Conservation (phyloP, 441 rosid species). For the Hura crepitans region DNA sequence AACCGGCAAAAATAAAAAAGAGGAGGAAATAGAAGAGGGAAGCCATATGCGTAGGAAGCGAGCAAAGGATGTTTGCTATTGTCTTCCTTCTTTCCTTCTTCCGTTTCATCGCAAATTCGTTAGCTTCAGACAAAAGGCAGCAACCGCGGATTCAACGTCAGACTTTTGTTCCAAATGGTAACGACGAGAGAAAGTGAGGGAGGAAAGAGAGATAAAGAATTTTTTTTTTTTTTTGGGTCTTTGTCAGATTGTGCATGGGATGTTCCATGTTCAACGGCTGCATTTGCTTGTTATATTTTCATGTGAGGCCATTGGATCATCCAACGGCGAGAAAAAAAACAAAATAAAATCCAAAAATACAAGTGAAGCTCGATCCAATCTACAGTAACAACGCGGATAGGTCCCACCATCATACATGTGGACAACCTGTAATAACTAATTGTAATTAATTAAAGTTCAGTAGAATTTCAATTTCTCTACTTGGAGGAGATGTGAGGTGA, state of each 20-base stretch:
- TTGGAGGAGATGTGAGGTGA: neutral
- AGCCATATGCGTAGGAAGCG: conserved; percentile 8
- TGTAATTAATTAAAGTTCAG: neutral
- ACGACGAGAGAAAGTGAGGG: neutral
- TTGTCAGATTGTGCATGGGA: conserved; percentile 22
- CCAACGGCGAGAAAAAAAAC: neutral
- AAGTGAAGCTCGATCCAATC: neutral
- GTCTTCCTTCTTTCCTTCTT: neutral
- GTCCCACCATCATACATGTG: neutral
- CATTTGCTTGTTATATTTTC: neutral
- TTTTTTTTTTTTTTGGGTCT: too few species aligned
- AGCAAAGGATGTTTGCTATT: neutral
- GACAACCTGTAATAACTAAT: neutral
- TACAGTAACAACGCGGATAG: neutral
- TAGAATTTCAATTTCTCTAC: neutral
- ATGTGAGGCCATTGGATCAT: conserved; percentile 2
- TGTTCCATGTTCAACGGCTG: conserved; percentile 29
- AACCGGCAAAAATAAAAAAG: conserved; percentile 21
- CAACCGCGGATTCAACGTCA: neutral
- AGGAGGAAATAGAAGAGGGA: conserved; percentile 4
- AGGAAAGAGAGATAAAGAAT: neutral
- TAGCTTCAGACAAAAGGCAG: neutral
- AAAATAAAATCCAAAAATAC: neutral
- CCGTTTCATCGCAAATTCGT: conserved; percentile 18
- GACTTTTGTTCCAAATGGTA: neutral